Conservation (phyloP, 495 filamentous ascomycete genomes). For the Annulohypoxylon nitens region DNA sequence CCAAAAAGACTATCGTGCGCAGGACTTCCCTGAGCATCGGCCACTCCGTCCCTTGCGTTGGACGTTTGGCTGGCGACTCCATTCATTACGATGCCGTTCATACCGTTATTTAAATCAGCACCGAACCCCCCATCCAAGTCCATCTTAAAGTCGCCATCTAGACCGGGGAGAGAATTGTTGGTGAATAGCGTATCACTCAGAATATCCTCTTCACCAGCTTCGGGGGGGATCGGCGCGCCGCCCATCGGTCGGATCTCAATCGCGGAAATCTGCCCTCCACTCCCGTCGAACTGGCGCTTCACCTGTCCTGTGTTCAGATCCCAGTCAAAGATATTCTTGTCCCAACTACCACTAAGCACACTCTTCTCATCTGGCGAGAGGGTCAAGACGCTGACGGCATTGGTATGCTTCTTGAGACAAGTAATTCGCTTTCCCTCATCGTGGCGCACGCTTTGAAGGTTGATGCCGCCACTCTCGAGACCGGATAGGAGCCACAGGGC, state of each 20-base stretch:
- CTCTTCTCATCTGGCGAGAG: constrained; percentile 88
- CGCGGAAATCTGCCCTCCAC: constrained; percentile 85
- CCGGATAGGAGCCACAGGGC: constrained; percentile 93
- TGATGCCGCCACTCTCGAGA: constrained; percentile 90
- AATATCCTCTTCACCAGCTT: constrained; percentile 69
- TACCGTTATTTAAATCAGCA: constrained; percentile 16
- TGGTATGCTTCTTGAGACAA: constrained; percentile 84
- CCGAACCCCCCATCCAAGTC: constrained; percentile 32
- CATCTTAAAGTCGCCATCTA: constrained; percentile 29
- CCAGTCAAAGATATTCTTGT: constrained; percentile 94
- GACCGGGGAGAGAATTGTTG: constrained; percentile 59
- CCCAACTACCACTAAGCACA: constrained; percentile 94
- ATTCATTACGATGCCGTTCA: constrained; percentile 42
- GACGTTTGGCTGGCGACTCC: constrained; percentile 42
- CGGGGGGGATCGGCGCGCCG: constrained; percentile 77
- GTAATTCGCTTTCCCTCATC: constrained; percentile 92
- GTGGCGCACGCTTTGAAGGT: constrained; percentile 93
- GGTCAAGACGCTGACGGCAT: constrained; percentile 89
- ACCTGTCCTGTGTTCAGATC: constrained; percentile 90
- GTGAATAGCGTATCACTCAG: constrained; percentile 76
- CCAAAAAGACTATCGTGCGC: constrained; percentile 80
- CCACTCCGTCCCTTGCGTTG: constrained; percentile 44
- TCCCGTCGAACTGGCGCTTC: constrained; percentile 78
- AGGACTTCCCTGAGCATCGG: constrained; percentile 71
- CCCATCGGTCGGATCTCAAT: constrained; percentile 88